Percentiles rank a stretch among this genome's conserved stretches.
Conservation (phyloP, 2,329 filamentous ascomycete genomes). For the Paecilomyces formosus region DNA sequence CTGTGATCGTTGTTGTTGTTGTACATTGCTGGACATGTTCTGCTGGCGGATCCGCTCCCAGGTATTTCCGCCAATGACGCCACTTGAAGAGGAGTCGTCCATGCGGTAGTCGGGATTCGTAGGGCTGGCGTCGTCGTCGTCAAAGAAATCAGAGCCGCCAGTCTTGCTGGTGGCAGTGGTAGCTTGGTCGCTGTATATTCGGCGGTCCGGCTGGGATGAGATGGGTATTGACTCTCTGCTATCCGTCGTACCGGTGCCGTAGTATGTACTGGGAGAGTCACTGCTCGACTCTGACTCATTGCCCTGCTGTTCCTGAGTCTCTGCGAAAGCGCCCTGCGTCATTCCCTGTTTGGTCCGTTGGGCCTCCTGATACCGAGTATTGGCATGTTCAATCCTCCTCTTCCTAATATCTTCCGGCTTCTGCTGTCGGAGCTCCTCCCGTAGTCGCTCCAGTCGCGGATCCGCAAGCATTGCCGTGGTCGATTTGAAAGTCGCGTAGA, state of each 20-base stretch:
- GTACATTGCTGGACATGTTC: conserved; percentile 5
- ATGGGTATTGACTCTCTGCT: not conserved
- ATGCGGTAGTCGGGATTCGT: conserved; percentile 24
- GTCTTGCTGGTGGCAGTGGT: conserved; percentile 2
- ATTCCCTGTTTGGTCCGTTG: conserved; percentile 2
- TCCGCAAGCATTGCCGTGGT: conserved; percentile 10
- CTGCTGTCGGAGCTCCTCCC: conserved; percentile 10
- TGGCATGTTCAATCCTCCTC: conserved; percentile 10
- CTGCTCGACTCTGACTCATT: not conserved
- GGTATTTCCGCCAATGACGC: conserved; percentile 17
- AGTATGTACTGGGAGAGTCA: not conserved
- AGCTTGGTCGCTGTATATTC: not conserved
- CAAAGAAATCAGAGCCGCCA: conserved; percentile 20
- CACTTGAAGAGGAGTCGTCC: not conserved
- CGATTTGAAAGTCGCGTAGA: conserved; percentile 9
- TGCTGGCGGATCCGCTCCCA: conserved; percentile 33
- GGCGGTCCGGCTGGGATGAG: not conserved
- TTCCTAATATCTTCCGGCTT: conserved; percentile 14
- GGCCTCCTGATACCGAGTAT: conserved; percentile 2
- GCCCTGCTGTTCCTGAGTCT: not conserved
- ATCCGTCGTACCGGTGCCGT: not conserved
- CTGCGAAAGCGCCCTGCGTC: not conserved
- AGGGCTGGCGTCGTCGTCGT: conserved; percentile 29
- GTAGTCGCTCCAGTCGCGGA: conserved; percentile 16
- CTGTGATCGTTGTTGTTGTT: not conserved